phyloP scores from a whole-genome alignment of 768 basidiomycete species.

The Russula sp. region DNA sequence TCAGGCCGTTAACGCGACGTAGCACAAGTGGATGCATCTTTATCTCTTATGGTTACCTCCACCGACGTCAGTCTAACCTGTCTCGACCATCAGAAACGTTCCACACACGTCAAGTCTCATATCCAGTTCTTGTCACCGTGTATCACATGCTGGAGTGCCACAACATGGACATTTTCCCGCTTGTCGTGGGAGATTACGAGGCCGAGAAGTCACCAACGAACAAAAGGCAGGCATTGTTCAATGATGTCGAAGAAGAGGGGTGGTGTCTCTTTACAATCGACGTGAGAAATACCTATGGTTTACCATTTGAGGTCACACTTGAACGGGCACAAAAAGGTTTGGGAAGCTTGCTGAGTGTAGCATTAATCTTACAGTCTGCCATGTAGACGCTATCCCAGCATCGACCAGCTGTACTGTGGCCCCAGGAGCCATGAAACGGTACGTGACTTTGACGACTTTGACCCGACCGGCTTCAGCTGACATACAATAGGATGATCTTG shows the following conservation, averaged over 20 bases:
- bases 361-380: background rate
- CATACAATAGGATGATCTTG: slow-evolving; percentile 52
- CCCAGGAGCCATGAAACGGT: slow-evolving; percentile 85
- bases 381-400: slow-evolving; percentile 42
- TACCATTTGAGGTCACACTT: slow-evolving; percentile 87
- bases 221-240: slow-evolving; percentile 37
- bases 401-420: slow-evolving; percentile 63
- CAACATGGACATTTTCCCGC: slow-evolving; percentile 75
- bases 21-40: slow-evolving; percentile 82
- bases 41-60: slow-evolving; percentile 75
- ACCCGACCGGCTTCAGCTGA: slow-evolving; percentile 7
- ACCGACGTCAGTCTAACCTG: slow-evolving; percentile 41
- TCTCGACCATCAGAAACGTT: slow-evolving; percentile 52
- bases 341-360: slow-evolving; percentile 4
- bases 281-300: slow-evolving; percentile 87
- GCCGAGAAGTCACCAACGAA: slow-evolving; percentile 23
- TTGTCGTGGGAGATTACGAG: slow-evolving; percentile 40
- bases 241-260: slow-evolving; percentile 50
- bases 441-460: slow-evolving; percentile 32
- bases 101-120: slow-evolving; percentile 81
- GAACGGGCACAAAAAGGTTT: slow-evolving; percentile 62
- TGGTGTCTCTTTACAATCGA: slow-evolving; percentile 90
- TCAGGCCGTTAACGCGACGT: slow-evolving; percentile 11
- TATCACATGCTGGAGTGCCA: slow-evolving; percentile 92
- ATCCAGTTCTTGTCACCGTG: slow-evolving; percentile 89